Percentiles rank a stretch among this genome's conserved stretches.
Conservation (phyloP, 2,329 filamentous ascomycete genomes). For the Alternaria sp. region DNA sequence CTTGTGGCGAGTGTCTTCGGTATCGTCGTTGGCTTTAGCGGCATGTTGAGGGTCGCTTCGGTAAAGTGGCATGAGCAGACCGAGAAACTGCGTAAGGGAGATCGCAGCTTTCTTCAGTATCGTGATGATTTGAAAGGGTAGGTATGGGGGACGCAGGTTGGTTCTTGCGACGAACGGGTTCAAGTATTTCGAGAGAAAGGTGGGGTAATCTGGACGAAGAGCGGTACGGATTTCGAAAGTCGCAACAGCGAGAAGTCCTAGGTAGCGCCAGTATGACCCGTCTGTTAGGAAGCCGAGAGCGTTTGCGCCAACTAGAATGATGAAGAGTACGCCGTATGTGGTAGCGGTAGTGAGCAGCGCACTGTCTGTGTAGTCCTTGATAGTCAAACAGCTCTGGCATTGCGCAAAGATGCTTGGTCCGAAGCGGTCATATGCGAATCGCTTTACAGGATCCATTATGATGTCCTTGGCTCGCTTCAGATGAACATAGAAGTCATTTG, state of each 20-base stretch:
- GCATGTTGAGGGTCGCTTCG: constrained; percentile 37
- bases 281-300: constrained; percentile 44
- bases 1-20: constrained; percentile 55
- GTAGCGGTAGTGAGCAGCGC: constrained; percentile 58
- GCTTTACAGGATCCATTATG: constrained; percentile 79
- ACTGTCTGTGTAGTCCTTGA: constrained; percentile 73
- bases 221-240: constrained; percentile 64
- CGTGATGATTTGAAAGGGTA: constrained; percentile 84
- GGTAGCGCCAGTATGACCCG: constrained; percentile 54
- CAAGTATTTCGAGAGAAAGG: constrained; percentile 53
- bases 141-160: constrained; percentile 64
- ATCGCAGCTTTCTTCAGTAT: constrained; percentile 78
- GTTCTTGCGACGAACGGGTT: constrained; percentile 56
- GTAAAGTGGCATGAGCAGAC: constrained; percentile 44
- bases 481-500: constrained; percentile 72
- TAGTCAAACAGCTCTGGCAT: constrained; percentile 65
- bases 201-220: constrained; percentile 58
- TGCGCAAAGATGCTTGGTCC: constrained; percentile 70
- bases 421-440: constrained; percentile 80
- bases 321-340: constrained; percentile 38
- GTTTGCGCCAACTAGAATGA: constrained; percentile 41
- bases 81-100: constrained; percentile 60
- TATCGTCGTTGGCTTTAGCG: constrained; percentile 29
- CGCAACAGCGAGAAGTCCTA: constrained; percentile 61
- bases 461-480: constrained; percentile 87